A percentile compares a stretch with the other conserved stretches of the same genome.
Evolutionary conservation across 2,329 filamentous ascomycete species (phyloP).

Genomic region (Calonectria pseudoreteaudii): DNA sequence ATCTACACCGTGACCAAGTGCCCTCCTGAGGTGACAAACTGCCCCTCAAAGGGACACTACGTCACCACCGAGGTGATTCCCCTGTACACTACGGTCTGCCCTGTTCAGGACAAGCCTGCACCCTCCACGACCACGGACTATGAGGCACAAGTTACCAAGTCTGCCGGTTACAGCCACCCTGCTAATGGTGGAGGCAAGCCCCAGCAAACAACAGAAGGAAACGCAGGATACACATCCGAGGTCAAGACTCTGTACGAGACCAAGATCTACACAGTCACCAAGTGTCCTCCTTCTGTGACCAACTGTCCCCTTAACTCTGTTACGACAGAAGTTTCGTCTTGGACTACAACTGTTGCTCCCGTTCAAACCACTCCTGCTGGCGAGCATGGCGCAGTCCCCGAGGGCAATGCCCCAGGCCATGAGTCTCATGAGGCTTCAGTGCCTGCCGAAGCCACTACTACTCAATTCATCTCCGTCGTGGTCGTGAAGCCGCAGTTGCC

Average conservation of each 20-base stretch:
- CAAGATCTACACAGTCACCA: constrained; percentile 65
- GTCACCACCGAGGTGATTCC: background rate
- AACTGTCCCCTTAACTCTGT: constrained; percentile 58
- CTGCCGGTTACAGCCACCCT: constrained; percentile 16
- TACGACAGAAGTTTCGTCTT: constrained; percentile 46
- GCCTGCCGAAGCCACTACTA: background rate
- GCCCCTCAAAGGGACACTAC: background rate
- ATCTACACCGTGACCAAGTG: constrained; percentile 65
- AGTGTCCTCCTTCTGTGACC: constrained; percentile 62
- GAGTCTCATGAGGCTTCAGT: background rate
- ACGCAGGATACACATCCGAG: constrained; percentile 10
- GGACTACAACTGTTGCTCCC: constrained; percentile 34
- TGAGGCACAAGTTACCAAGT: background rate
- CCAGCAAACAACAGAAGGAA: background rate
- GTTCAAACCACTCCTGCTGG: constrained; percentile 33
- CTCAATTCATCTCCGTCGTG: background rate
- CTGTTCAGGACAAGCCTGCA: background rate
- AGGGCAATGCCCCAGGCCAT: background rate
- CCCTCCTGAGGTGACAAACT: background rate
- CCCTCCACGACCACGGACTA: background rate
- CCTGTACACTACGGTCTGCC: background rate
- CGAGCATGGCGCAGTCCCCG: constrained; percentile 7
- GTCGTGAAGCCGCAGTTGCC: background rate
- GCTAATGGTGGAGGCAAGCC: constrained; percentile 18
- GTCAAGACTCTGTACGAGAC: constrained; percentile 63